These are phyloP conservation scores for Phellinidium pouzarii DNA, from an alignment of 1,284 basidiomycete species.

Conservation along the genomic window DNA sequence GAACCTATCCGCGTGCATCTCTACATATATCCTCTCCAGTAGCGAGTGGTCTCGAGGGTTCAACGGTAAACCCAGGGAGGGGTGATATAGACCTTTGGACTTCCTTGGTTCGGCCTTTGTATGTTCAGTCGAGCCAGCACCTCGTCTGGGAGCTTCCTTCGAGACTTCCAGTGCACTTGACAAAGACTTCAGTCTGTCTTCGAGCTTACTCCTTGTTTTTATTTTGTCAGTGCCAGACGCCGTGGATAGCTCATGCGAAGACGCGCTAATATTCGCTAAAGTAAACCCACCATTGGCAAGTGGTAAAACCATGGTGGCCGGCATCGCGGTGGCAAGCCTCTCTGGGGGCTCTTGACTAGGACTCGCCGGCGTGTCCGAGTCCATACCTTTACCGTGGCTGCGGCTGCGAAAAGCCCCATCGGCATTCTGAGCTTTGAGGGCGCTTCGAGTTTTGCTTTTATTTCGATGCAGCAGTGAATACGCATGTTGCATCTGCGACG, in stretches of 20 bases:
- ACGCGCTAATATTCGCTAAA: background rate
- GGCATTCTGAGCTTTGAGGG: background rate
- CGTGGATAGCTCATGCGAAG: background rate
- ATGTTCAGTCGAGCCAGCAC: background rate
- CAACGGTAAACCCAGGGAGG: conserved; percentile 31
- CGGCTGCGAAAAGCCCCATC: background rate
- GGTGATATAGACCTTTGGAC: conserved; percentile 26
- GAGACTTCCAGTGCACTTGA: background rate
- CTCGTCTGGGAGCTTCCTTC: background rate
- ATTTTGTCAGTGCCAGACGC: background rate
- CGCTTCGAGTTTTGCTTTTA: background rate
- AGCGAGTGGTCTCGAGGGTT: conserved; percentile 65
- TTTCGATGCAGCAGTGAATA: background rate
- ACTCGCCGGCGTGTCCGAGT: background rate
- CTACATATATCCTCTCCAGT: conserved; percentile 55
- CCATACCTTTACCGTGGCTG: background rate
- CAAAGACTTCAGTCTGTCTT: background rate
- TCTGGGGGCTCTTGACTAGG: background rate
- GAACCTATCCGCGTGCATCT: conserved; percentile 58
- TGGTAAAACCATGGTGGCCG: background rate
- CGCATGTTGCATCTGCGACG: background rate
- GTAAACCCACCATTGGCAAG: background rate
- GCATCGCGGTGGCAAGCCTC: background rate
- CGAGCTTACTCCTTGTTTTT: background rate
- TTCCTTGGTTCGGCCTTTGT: background rate